phyloP scores from a whole-genome alignment of 192 early-diverging fungal genomes.

The Backusella circina region DNA sequence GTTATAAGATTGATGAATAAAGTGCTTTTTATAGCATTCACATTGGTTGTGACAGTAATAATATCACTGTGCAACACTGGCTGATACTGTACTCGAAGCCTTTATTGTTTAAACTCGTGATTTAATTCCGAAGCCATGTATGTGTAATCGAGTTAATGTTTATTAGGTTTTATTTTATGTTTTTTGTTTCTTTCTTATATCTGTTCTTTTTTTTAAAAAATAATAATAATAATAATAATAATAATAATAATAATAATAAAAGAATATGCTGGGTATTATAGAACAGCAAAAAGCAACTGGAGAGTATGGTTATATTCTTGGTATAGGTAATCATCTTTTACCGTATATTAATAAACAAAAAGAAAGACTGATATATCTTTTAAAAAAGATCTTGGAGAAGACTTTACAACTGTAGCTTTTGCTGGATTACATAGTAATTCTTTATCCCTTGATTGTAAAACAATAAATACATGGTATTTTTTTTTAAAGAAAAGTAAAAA shows the following conservation, averaged over 20 bases:
- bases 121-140: too few species aligned
- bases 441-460: background rate
- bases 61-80: too few species aligned
- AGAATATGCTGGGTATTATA: background rate
- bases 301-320: constrained; percentile 19
- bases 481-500: constrained; percentile 26
- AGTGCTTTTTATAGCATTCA: too few species aligned
- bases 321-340: constrained; percentile 26
- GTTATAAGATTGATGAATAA: too few species aligned
- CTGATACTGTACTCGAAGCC: too few species aligned
- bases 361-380: background rate
- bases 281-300: background rate
- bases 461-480: background rate
- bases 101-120: too few species aligned
- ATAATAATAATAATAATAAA: background rate
- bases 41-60: too few species aligned
- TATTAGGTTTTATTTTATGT: too few species aligned
- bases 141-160: too few species aligned
- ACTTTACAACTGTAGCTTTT: constrained; percentile 41
- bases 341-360: background rate
- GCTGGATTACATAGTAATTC: background rate
- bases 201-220: too few species aligned
- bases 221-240: too few species aligned
- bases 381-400: constrained; percentile 33
- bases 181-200: too few species aligned